These are phyloP conservation scores for Dysphania ambrosioides DNA, from an alignment of 148 eudicot genomes.

Conservation along the genomic window DNA sequence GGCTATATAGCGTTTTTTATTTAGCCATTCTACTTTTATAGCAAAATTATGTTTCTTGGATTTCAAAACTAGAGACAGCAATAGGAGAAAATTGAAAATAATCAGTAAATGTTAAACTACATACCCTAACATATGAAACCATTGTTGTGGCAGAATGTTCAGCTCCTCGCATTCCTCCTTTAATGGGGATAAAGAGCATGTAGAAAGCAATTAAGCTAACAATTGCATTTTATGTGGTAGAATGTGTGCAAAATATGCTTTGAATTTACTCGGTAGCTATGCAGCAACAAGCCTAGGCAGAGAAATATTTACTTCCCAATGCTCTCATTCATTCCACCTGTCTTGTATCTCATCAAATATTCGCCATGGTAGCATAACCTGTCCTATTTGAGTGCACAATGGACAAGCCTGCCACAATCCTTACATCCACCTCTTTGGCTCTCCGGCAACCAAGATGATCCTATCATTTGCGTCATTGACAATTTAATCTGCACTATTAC, in stretches of 20 bases:
- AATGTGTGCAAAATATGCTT: slow-evolving; percentile 74
- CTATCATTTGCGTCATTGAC: slow-evolving; percentile 67
- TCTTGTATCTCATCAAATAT: slow-evolving; percentile 85
- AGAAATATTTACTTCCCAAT: slow-evolving; percentile 83
- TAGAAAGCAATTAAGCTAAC: no score
- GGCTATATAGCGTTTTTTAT: no score
- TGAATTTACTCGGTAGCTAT: slow-evolving; percentile 48
- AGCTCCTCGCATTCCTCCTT: no score
- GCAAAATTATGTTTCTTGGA: no score
- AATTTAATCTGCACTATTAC: slow-evolving; percentile 68
- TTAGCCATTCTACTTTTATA: no score
- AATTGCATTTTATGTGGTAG: slow-evolving; percentile 36
- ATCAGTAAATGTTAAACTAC: no score
- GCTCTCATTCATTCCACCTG: slow-evolving; percentile 86
- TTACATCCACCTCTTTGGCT: slow-evolving; percentile 49
- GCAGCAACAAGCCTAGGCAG: slow-evolving; percentile 54
- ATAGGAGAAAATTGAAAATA: no score
- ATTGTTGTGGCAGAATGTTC: no score
- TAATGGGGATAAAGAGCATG: no score
- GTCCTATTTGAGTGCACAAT: slow-evolving; percentile 90
- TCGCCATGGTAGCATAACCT: slow-evolving; percentile 74
- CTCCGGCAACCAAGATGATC: slow-evolving; percentile 54
- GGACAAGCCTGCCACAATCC: slow-evolving; percentile 84
- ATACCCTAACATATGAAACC: no score
- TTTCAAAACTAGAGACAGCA: no score